phyloP scores from a whole-genome alignment of 306 rosid species.

The Cicer arietinum region DNA sequence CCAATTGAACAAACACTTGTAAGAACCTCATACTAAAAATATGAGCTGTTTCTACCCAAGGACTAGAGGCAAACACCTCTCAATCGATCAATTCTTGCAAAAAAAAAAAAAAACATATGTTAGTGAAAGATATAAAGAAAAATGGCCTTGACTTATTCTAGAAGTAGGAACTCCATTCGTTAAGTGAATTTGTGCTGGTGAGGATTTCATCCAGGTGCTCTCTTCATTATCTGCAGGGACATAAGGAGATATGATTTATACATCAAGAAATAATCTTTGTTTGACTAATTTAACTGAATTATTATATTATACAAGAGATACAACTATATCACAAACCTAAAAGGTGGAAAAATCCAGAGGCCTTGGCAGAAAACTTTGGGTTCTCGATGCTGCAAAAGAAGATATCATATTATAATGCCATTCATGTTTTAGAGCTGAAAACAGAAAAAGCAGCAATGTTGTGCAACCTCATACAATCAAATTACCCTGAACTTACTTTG shows the following conservation, averaged over 20 bases:
- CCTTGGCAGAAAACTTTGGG: constrained; percentile 58
- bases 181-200: constrained; percentile 53
- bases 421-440: constrained; percentile 30
- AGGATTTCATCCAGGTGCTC: constrained; percentile 54
- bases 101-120: neutral
- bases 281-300: constrained; percentile 32
- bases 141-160: constrained; percentile 2
- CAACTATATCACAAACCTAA: constrained; percentile 61
- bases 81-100: neutral
- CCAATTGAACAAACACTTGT: neutral
- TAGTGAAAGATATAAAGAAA: neutral
- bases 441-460: constrained; percentile 16
- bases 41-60: neutral
- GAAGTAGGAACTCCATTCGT: constrained; percentile 65
- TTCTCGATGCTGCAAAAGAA: constrained; percentile 59
- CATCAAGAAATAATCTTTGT: constrained; percentile 31
- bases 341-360: constrained; percentile 83
- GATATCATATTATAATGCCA: constrained; percentile 13
- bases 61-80: neutral
- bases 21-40: neutral
- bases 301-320: constrained; percentile 6
- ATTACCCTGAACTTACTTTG: constrained; percentile 52
- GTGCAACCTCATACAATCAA: constrained; percentile 8
- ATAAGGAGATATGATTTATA: constrained; percentile 34
- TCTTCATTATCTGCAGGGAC: constrained; percentile 68